Base-by-base conservation (phyloP, 2,329 filamentous ascomycete species). In the Ophiostoma himal-ulmi region DNA sequence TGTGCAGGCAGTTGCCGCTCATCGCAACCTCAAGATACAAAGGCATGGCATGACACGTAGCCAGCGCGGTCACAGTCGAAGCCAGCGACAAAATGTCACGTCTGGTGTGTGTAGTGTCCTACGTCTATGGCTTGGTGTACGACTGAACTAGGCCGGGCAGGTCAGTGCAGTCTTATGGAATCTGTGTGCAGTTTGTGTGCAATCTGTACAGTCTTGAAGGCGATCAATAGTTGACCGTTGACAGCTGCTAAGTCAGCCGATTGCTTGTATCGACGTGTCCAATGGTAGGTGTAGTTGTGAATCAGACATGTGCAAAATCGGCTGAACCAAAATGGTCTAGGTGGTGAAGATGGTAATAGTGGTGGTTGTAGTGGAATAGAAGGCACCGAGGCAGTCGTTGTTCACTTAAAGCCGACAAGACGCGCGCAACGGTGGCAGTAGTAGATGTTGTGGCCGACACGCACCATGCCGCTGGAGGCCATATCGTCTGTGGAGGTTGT, bases 391-490 rank as follows among this genome's bases (percentile, higher is more conserved):
- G 62, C 20, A 14, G 39, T 13, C 7, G 7, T 6, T 4, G 65
- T 75, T 85, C 83, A 89, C 77, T 84, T 86, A 78, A 88, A 89
- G 75, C 87, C 88, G 41, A 88, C 85, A 77, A 87, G 85, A 76
- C 83, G 85, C 72, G 88, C 88, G 77, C 88, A 90, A 48, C 86
- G 83, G 71, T 84, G 82, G 79, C 88, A 89, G 79, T 90, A 89
- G 80, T 89, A 89, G 72, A 89, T 84, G 78, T 88, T 88, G 77
- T 86, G 85, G 1, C 86, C 86, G 73, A 89, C 87, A 75, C 85
- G 83, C 17, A 90, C 84, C 87, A 90, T 90, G 73, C 87, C 87
- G 71, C 81, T 85, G 62, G 84, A 81, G 74, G 79, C 81, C 68
- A 83, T 81, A 77, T 89, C 86, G 77, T 89, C 86, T 41, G 85